A percentile compares a stretch with the other conserved stretches of the same genome.
phyloP scores from a whole-genome alignment of 306 rosid genomes.

The Sicyos edulis region DNA sequence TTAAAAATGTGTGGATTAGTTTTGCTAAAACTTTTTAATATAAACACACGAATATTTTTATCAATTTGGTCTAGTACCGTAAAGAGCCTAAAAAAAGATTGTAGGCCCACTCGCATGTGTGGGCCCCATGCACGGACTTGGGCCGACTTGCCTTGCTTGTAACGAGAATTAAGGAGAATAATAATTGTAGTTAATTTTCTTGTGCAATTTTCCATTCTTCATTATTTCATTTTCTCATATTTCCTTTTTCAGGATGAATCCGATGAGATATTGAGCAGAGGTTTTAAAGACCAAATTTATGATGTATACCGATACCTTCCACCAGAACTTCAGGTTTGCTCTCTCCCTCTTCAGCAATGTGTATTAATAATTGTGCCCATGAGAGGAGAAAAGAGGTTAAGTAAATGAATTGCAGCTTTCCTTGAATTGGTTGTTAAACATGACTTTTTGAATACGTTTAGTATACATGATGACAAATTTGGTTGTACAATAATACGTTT shows the following conservation, averaged over 20 bases:
- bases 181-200: background rate
- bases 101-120: too few relatives aligned
- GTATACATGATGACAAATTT: background rate
- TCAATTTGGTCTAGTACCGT: too few relatives aligned
- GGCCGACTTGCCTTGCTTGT: background rate
- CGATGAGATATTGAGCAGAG: conserved; percentile 99
- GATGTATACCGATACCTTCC: conserved; percentile 98
- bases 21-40: too few relatives aligned
- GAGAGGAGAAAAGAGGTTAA: background rate
- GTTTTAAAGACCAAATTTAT: conserved; percentile 96
- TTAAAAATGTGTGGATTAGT: too few relatives aligned
- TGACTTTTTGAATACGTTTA: background rate
- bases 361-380: background rate
- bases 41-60: too few relatives aligned
- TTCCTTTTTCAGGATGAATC: conserved; percentile 74
- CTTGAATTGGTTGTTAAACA: conserved; percentile 1
- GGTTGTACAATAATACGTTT: background rate
- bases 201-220: background rate
- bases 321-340: conserved; percentile 92
- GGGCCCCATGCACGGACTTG: too few relatives aligned
- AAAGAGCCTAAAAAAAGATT: too few relatives aligned
- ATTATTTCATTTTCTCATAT: background rate
- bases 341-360: background rate
- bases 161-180: too few relatives aligned
- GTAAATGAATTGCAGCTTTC: background rate